Conservation (phyloP, 2,329 filamentous ascomycete genomes). For the Trematosphaeria pertusa region DNA sequence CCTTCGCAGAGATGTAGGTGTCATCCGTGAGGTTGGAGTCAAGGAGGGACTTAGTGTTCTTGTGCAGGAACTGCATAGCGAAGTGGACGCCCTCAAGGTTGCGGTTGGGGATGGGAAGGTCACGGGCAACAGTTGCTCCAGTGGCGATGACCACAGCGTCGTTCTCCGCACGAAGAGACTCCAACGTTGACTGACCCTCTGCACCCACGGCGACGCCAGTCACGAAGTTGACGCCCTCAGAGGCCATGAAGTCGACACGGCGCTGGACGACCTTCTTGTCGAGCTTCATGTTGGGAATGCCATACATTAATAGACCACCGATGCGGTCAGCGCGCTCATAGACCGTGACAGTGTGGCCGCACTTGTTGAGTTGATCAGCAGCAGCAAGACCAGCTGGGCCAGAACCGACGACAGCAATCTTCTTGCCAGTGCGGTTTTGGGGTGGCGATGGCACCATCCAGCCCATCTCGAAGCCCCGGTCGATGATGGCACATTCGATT, state of each 20-base stretch:
- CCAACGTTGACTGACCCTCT: constrained; percentile 71
- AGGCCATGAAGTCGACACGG: constrained; percentile 91
- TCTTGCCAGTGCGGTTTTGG: constrained; percentile 83
- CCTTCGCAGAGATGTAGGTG: constrained; percentile 91
- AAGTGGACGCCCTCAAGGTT: constrained; percentile 91
- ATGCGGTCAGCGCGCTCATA: constrained; percentile 92
- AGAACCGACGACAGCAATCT: constrained; percentile 86
- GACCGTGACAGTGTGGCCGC: constrained; percentile 85
- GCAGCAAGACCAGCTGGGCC: constrained; percentile 89
- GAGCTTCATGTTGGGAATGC: constrained; percentile 99
- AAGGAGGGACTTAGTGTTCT: constrained; percentile 96
- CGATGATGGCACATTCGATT: constrained; percentile 97
- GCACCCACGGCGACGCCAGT: constrained; percentile 80
- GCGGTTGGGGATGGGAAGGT: constrained; percentile 88
- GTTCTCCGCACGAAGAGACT: constrained; percentile 74
- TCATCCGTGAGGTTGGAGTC: constrained; percentile 87
- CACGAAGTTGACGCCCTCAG: constrained; percentile 84
- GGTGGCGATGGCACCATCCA: constrained; percentile 93
- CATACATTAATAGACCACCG: constrained; percentile 96
- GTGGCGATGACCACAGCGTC: constrained; percentile 91
- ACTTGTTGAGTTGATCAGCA: constrained; percentile 93
- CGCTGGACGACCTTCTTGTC: constrained; percentile 98
- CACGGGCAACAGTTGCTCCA: constrained; percentile 90
- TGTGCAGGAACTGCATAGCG: constrained; percentile 96
- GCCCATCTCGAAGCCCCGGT: constrained; percentile 95